Evolutionary conservation across 257 asterid genomes (phyloP).

Genomic region (Solanum corneliomulleri): DNA sequence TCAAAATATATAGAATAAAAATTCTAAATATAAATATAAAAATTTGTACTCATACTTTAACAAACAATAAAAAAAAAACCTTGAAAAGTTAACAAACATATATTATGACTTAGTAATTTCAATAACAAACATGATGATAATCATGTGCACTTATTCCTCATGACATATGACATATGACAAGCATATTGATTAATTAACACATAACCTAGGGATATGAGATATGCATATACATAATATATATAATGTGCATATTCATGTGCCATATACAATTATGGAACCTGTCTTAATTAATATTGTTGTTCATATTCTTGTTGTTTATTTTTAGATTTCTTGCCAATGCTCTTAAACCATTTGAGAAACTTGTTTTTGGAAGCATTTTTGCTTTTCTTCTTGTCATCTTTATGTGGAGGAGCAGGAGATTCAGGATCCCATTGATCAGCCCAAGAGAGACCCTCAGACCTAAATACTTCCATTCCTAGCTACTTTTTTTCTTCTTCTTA

Average conservation of each 20-base stretch:
- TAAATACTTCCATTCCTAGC: slow-evolving; percentile 43
- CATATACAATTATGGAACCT: not conserved
- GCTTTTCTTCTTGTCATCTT: slow-evolving; percentile 15
- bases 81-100: not conserved
- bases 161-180: not conserved
- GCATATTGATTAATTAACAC: not conserved
- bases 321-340: not conserved
- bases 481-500: not conserved
- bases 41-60: not conserved
- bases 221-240: too few relatives aligned
- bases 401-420: slow-evolving; percentile 34
- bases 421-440: slow-evolving; percentile 97
- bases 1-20: not conserved
- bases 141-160: not conserved
- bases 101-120: not conserved
- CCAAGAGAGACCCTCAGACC: slow-evolving; percentile 71
- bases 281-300: not conserved
- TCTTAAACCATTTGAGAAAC: not conserved
- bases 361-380: slow-evolving; percentile 27
- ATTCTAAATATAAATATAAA: not conserved
- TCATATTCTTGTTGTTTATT: not conserved
- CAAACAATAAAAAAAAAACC: not conserved
- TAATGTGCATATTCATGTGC: not conserved
- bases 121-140: not conserved
- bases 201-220: not conserved